Evolutionary conservation across 495 filamentous ascomycete genomes (phyloP).

Genomic region (Penicillium canariense): DNA sequence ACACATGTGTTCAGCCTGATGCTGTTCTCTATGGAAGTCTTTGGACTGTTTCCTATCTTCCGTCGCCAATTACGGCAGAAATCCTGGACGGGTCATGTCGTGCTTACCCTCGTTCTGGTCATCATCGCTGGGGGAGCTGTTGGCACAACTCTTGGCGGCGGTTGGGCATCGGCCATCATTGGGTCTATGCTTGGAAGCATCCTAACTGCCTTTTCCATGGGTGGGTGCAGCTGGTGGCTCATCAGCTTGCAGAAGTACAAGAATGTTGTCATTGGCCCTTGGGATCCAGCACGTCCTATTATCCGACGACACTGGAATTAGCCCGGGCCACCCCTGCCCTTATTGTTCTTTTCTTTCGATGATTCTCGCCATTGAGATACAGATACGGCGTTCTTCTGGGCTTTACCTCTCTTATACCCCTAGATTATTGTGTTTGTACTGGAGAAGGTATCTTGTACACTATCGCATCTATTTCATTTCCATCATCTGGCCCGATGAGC

Average conservation of each 20-base stretch:
- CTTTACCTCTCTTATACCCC: conserved; percentile 29
- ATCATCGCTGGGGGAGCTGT: conserved; percentile 74
- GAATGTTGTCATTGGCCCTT: conserved; percentile 96
- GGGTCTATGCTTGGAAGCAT: conserved; percentile 71
- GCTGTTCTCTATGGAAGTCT: conserved; percentile 94
- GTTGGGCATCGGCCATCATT: conserved; percentile 70
- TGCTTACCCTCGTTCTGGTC: conserved; percentile 75
- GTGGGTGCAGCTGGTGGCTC: conserved; percentile 95
- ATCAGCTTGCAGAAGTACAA: conserved; percentile 98
- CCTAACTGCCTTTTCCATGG: conserved; percentile 74
- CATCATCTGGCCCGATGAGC: not conserved
- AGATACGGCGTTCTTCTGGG: conserved; percentile 15
- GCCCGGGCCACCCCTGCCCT: conserved; percentile 7
- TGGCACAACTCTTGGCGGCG: conserved; percentile 68
- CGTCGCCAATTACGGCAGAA: conserved; percentile 78
- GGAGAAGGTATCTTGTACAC: too few relatives aligned
- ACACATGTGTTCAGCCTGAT: conserved; percentile 95
- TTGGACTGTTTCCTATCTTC: conserved; percentile 94
- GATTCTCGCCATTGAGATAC: conserved; percentile 16
- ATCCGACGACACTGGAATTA: conserved; percentile 59
- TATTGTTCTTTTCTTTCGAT: not conserved
- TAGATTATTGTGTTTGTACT: conserved; percentile 15
- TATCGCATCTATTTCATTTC: not conserved
- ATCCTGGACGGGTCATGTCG: conserved; percentile 78
- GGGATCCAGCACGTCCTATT: conserved; percentile 93